phyloP scores from a whole-genome alignment of 768 basidiomycete species.

The Cystobasidiopsis lactophilus region DNA sequence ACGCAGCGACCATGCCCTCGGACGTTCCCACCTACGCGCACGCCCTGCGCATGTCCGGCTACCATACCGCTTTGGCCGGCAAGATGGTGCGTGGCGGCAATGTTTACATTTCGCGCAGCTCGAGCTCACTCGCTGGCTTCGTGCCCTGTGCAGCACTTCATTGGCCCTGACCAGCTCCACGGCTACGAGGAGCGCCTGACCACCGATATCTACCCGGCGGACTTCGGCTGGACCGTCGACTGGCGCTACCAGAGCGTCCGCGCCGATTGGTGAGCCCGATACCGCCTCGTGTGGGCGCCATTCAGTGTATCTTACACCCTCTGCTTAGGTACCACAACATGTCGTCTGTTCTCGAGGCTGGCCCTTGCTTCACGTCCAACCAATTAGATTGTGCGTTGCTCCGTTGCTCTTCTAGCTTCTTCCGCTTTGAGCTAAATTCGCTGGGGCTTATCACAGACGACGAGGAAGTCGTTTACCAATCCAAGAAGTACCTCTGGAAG shows the following conservation, averaged over 20 bases:
- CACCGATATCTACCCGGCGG: neutral
- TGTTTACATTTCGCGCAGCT: no score
- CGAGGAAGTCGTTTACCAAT: neutral
- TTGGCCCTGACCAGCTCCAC: neutral
- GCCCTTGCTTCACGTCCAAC: neutral
- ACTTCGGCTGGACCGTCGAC: conserved; percentile 1
- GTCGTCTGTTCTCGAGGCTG: neutral
- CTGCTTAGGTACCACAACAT: no score
- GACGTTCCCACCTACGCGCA: conserved; percentile 1
- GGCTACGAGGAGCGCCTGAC: neutral
- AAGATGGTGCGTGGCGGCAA: neutral
- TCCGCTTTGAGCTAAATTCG: neutral
- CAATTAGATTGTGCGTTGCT: neutral
- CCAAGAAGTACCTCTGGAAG: conserved; percentile 1
- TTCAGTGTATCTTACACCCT: no score
- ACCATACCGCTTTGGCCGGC: neutral
- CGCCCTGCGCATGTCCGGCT: neutral
- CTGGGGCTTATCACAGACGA: no score
- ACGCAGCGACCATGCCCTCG: neutral
- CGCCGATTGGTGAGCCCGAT: no score
- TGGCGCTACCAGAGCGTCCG: neutral
- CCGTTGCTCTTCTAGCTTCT: neutral
- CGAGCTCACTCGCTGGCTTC: no score
- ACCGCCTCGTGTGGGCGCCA: no score
- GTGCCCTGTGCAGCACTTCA: neutral